Percentiles rank a stretch among this genome's conserved stretches.
Evolutionary conservation across 1,139 yeast genomes (phyloP).

Genomic region (Kurtzmaniella natalensis): DNA sequence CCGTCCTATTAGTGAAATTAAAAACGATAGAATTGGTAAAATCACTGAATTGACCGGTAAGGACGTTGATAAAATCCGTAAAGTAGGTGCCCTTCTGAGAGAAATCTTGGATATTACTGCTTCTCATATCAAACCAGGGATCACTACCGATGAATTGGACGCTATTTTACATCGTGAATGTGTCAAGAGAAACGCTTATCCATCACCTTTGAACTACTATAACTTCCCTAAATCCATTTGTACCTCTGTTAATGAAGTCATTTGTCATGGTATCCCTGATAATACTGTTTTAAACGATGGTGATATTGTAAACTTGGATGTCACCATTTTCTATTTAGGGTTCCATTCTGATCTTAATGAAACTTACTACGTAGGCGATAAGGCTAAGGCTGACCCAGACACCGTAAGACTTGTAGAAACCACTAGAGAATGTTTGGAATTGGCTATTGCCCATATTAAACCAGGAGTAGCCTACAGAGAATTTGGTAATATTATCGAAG

Average conservation of each 20-base stretch:
- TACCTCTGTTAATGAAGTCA: slow-evolving; percentile 89
- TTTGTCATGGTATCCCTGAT: slow-evolving; percentile 98
- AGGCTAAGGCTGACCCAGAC: slow-evolving; percentile 70
- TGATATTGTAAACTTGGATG: slow-evolving; percentile 89
- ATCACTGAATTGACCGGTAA: slow-evolving; percentile 60
- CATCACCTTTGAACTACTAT: slow-evolving; percentile 93
- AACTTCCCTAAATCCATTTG: slow-evolving; percentile 92
- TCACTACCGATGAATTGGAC: slow-evolving; percentile 92
- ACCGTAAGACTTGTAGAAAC: slow-evolving; percentile 89
- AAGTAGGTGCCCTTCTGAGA: slow-evolving; percentile 72
- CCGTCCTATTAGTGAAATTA: slow-evolving; percentile 72
- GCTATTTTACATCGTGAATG: slow-evolving; percentile 83
- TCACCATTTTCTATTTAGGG: slow-evolving; percentile 80
- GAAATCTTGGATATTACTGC: slow-evolving; percentile 88
- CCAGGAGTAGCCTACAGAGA: slow-evolving; percentile 91
- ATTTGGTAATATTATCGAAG: slow-evolving; percentile 85
- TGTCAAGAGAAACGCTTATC: slow-evolving; percentile 85
- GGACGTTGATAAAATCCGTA: slow-evolving; percentile 69
- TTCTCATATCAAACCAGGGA: slow-evolving; percentile 75
- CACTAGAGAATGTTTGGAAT: slow-evolving; percentile 81
- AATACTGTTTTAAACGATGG: slow-evolving; percentile 83
- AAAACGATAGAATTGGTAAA: slow-evolving; percentile 63
- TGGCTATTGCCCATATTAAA: slow-evolving; percentile 78
- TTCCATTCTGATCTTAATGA: slow-evolving; percentile 94
- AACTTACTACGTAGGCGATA: slow-evolving; percentile 94